Conservation (phyloP, 148 eudicot genomes). For the Vaccinium darrowii region DNA sequence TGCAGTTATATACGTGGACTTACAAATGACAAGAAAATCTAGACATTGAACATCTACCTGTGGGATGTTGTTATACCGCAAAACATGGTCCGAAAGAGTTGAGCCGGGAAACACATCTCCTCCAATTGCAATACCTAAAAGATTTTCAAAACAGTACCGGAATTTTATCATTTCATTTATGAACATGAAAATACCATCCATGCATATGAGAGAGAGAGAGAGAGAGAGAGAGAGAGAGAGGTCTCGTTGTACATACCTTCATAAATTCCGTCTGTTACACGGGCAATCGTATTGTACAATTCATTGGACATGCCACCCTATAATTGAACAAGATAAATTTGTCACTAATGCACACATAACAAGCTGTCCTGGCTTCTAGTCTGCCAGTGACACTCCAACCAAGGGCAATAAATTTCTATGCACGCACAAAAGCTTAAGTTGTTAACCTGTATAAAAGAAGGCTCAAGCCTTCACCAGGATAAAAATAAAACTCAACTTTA, state of each 20-base stretch:
- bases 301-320: constrained; percentile 99
- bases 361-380: background rate
- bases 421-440: background rate
- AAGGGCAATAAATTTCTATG: background rate
- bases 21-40: background rate
- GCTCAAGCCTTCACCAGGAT: background rate
- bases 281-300: constrained; percentile 85
- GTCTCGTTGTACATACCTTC: constrained; percentile 53
- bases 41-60: constrained; percentile 43
- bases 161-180: background rate
- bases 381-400: background rate
- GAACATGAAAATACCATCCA: background rate
- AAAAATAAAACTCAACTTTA: background rate
- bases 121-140: constrained; percentile 91
- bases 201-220: background rate
- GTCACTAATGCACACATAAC: background rate
- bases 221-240: background rate
- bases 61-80: constrained; percentile 97
- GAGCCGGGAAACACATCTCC: constrained; percentile 99
- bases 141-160: background rate
- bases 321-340: constrained; percentile 19
- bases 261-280: constrained; percentile 94
- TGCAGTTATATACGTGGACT: background rate
- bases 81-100: constrained; percentile 92
- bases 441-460: background rate